phyloP scores from a whole-genome alignment of 345 rosid species.

The Diplotaxis tenuifolia region DNA sequence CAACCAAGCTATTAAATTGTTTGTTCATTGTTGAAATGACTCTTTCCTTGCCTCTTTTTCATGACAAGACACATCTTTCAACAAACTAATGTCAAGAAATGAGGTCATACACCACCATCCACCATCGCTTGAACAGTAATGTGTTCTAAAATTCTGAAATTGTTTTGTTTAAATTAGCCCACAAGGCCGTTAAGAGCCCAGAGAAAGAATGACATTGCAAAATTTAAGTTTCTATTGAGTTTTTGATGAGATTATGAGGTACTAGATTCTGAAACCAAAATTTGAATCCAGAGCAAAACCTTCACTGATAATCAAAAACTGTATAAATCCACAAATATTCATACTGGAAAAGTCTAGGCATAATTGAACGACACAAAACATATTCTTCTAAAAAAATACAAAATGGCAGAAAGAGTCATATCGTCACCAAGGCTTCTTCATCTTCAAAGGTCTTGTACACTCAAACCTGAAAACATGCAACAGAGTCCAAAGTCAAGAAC shows the following conservation, averaged over 20 bases:
- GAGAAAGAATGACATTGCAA: too few relatives aligned
- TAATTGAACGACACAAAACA: slow-evolving; percentile 1
- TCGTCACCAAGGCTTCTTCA: slow-evolving; percentile 13
- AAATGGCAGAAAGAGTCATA: not conserved
- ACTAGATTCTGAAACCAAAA: not conserved
- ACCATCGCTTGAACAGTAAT: too few relatives aligned
- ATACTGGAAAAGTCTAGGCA: slow-evolving; percentile 2
- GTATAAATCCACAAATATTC: not conserved
- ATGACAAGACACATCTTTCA: not conserved
- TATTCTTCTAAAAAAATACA: not conserved
- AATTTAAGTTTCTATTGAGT: not conserved
- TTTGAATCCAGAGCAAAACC: not conserved
- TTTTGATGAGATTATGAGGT: not conserved
- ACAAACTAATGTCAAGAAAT: not conserved
- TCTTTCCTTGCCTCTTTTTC: not conserved
- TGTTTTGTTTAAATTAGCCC: too few relatives aligned
- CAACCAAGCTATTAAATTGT: not conserved
- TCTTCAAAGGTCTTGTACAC: slow-evolving; percentile 67
- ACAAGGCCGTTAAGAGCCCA: too few relatives aligned
- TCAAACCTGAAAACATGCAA: slow-evolving; percentile 61
- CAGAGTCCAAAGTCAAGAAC: not conserved
- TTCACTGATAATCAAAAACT: not conserved
- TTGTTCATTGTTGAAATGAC: not conserved
- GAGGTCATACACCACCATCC: too few relatives aligned
- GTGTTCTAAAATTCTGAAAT: too few relatives aligned